phyloP scores from a whole-genome alignment of 306 rosid species.

The Comarum palustre region DNA sequence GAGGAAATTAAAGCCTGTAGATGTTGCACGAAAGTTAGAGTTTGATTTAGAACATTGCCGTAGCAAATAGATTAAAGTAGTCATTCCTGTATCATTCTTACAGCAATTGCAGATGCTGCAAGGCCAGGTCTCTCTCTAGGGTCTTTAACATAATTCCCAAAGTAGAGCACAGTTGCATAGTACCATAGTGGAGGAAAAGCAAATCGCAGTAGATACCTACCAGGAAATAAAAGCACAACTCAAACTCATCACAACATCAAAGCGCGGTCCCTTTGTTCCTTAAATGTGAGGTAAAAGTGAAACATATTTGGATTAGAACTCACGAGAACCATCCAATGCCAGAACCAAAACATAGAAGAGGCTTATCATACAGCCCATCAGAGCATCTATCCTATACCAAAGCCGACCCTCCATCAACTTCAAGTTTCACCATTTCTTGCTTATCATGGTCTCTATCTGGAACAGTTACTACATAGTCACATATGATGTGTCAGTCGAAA shows the following conservation, averaged over 20 bases:
- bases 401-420: constrained; percentile 18
- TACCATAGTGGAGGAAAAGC: constrained; percentile 42
- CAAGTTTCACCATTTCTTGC: constrained; percentile 20
- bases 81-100: constrained; percentile 8
- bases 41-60: not conserved
- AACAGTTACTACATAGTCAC: not conserved
- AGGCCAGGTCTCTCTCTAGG: constrained; percentile 44
- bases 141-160: constrained; percentile 27
- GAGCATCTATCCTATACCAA: constrained; percentile 16
- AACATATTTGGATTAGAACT: constrained; percentile 14
- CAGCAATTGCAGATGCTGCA: constrained; percentile 47
- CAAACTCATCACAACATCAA: constrained; percentile 5
- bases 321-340: constrained; percentile 49
- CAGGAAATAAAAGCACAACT: not conserved
- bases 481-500: not conserved
- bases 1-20: constrained; percentile 39
- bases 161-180: constrained; percentile 30
- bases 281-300: not conserved
- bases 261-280: not conserved
- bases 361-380: constrained; percentile 31
- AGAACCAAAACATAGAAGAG: constrained; percentile 36
- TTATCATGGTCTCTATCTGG: constrained; percentile 19
- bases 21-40: not conserved
- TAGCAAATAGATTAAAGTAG: not conserved
- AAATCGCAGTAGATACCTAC: constrained; percentile 39